Evolutionary conservation across 1,139 yeast species (phyloP), one percentile per base, ranked within the genome.

Genomic region (Diutina scorzettiae): DNA sequence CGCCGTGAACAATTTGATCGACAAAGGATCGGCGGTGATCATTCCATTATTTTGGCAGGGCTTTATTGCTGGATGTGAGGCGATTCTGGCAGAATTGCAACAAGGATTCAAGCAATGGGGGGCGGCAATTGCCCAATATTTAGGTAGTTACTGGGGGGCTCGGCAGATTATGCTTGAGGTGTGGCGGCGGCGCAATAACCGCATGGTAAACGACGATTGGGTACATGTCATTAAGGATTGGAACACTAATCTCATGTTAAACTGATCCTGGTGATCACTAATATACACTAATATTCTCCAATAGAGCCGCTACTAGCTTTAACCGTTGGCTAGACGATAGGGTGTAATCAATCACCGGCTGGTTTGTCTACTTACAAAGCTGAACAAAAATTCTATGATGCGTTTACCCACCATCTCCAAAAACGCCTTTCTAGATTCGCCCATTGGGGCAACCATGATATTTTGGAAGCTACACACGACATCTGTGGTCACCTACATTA

Each of bases 41-140:
- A 76, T 81, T 31, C 95, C 96, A 3, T 63, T 85, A 32, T 76
- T 85, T 53, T 86, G 95, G 89, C 93, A 84, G 53, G 94, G 93
- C 0, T 86, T 86, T 50, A 81, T 86, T 42, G 91, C 93, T 0
- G 95, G 95, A 0, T 82, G 94, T 53, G 87, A 84, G 48, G 84
- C 93, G 3, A 71, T 73, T 43, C 73, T 80, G 3, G 52, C 60
- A 1, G 67, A 66, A 32, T 59, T 80, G 39, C 91, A 84, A 49
- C 59, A 69, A 47, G 80, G 86, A 28, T 85, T 76, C 60, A 79
- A 76, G 53, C 67, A 70, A 47, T 85, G 95, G 94, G 85, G 91
- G 5, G 82, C 82, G n/a, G 78, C 76, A 46, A 74, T 84, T 47
- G 82, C 89, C 2, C 75, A 72, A 48, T 78, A 78, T 42, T 69